Percentiles rank a stretch among this genome's conserved stretches.
Conservation (phyloP, 331 rosid genomes). For the Stylosanthes scabra region DNA sequence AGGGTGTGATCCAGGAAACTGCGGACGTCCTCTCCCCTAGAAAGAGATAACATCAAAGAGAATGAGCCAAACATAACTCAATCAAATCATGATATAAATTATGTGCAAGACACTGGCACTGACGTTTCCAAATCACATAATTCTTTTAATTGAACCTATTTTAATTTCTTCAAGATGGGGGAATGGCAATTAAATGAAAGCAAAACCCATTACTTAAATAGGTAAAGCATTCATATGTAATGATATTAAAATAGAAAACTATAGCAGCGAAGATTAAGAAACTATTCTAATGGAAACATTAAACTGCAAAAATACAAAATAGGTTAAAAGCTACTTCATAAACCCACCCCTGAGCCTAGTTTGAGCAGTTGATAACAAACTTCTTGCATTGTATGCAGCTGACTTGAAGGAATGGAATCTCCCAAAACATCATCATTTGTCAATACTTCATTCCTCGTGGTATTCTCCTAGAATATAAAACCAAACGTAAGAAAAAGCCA, state of each 20-base stretch:
- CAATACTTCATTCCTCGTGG: constrained; percentile 54
- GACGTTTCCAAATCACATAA: constrained; percentile 28
- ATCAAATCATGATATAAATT: constrained; percentile 28
- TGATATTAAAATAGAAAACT: not conserved
- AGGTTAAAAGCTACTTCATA: constrained; percentile 13
- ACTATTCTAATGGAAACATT: not conserved
- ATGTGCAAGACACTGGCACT: not conserved
- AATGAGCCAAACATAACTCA: constrained; percentile 11
- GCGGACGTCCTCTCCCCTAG: constrained; percentile 75
- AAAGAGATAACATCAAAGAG: constrained; percentile 32
- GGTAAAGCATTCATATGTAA: not conserved
- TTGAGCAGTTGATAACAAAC: constrained; percentile 85
- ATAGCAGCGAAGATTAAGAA: not conserved
- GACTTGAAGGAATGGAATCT: constrained; percentile 83
- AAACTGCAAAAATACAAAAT: not conserved
- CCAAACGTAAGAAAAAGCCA: constrained; percentile 30
- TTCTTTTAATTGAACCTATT: constrained; percentile 4
- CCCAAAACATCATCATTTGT: constrained; percentile 93
- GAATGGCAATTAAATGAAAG: constrained; percentile 2
- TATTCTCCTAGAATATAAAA: constrained; percentile 65
- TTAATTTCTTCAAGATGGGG: constrained; percentile 6
- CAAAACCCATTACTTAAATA: constrained; percentile 5
- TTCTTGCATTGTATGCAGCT: constrained; percentile 73
- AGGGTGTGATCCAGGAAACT: constrained; percentile 97
- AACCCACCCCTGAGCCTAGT: constrained; percentile 71